Percentiles rank a stretch among this genome's conserved stretches.
phyloP scores from a whole-genome alignment of 2,329 filamentous ascomycete genomes.

The Metarhizium brunneum region DNA sequence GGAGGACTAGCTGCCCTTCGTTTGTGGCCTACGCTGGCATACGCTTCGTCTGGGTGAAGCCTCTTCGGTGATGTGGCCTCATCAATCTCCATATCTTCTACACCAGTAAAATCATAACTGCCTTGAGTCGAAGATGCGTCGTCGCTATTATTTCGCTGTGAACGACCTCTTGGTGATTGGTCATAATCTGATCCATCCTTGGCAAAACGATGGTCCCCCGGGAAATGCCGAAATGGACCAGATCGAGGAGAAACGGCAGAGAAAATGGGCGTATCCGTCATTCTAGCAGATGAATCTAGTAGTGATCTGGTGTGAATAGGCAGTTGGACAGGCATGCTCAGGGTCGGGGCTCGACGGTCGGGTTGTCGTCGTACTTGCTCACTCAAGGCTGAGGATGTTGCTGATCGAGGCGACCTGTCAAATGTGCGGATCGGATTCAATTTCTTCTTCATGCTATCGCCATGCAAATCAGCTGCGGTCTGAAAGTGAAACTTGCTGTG shows the following conservation, averaged over 20 bases:
- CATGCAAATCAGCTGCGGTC: conserved; percentile 36
- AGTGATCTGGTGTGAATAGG: conserved; percentile 28
- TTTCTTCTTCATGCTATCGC: conserved; percentile 44
- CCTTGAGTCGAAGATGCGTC: conserved; percentile 37
- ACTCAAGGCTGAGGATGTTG: conserved; percentile 31
- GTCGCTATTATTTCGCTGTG: conserved; percentile 43
- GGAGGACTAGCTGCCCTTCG: conserved; percentile 47
- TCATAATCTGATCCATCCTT: conserved; percentile 36
- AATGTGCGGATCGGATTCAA: conserved; percentile 37
- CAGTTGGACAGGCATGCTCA: conserved; percentile 35
- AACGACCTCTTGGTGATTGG: conserved; percentile 34
- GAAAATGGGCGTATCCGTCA: conserved; percentile 36
- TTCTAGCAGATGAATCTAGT: conserved; percentile 18
- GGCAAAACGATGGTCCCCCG: conserved; percentile 33
- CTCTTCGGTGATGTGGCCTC: conserved; percentile 41
- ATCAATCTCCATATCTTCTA: conserved; percentile 40
- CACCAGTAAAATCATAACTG: conserved; percentile 29
- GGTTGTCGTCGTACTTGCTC: conserved; percentile 28
- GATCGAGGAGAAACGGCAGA: conserved; percentile 39
- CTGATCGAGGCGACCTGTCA: conserved; percentile 37
- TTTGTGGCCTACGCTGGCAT: conserved; percentile 38
- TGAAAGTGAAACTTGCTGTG: conserved; percentile 41
- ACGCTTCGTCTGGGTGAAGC: conserved; percentile 39
- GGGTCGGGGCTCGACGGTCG: conserved; percentile 31
- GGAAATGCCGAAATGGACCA: conserved; percentile 29